Conservation (phyloP, 306 rosid species). For the Cicer yamashitae region DNA sequence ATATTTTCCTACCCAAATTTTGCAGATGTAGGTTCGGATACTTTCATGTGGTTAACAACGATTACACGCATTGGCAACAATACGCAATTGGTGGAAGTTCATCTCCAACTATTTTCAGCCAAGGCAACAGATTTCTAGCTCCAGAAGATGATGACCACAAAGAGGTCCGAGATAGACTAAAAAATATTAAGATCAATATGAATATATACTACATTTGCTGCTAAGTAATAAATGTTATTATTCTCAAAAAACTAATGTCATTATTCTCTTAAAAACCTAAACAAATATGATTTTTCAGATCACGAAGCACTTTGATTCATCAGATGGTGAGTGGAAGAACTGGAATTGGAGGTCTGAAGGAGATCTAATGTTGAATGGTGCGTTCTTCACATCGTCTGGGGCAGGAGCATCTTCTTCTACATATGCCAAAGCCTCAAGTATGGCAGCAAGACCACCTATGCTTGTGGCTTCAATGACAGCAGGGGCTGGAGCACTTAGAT, state of each 20-base stretch:
- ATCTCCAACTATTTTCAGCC: slow-evolving; percentile 82
- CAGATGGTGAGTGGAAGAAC: slow-evolving; percentile 58
- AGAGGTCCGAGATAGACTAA: slow-evolving; percentile 58
- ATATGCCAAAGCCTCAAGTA: slow-evolving; percentile 73
- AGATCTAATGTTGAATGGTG: slow-evolving; percentile 79
- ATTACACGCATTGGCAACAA: slow-evolving; percentile 81
- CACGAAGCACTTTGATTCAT: slow-evolving; percentile 60
- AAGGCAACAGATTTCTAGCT: slow-evolving; percentile 88
- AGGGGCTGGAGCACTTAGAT: slow-evolving; percentile 65
- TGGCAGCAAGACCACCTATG: slow-evolving; percentile 65
- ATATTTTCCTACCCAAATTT: background rate
- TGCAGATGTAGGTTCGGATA: slow-evolving; percentile 83
- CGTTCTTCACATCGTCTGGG: slow-evolving; percentile 72
- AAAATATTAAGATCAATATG: background rate
- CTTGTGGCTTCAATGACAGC: slow-evolving; percentile 71
- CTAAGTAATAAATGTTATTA: background rate
- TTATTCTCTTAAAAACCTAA: too few species aligned
- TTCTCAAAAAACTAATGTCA: too few species aligned
- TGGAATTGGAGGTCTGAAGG: slow-evolving; percentile 95
- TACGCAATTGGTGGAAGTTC: slow-evolving; percentile 98
- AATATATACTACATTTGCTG: background rate
- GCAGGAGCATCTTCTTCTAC: slow-evolving; percentile 61
- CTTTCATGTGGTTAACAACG: slow-evolving; percentile 91
- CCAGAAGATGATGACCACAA: slow-evolving; percentile 61
- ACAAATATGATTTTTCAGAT: slow-evolving; percentile 47